A percentile compares a stretch with the other conserved stretches of the same genome.
Conservation (phyloP, 495 filamentous ascomycete genomes). For the Podospora pseudoanserina region DNA sequence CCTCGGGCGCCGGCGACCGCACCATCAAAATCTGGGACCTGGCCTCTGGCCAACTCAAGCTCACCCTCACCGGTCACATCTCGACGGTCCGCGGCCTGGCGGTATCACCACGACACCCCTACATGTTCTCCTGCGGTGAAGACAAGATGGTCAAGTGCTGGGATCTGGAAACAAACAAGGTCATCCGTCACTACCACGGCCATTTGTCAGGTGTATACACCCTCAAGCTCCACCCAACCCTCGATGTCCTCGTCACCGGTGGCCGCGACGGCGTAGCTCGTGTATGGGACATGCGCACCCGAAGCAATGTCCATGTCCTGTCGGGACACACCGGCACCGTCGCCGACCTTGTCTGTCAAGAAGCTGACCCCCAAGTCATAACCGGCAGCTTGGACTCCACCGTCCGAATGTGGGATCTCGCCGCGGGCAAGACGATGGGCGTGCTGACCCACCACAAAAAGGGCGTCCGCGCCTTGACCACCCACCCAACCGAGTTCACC, state of each 20-base stretch:
- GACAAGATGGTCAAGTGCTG: constrained; percentile 99
- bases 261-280: constrained; percentile 90
- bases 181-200: constrained; percentile 97
- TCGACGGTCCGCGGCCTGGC: constrained; percentile 92
- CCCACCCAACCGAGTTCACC: constrained; percentile 92
- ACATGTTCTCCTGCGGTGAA: constrained; percentile 95
- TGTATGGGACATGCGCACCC: constrained; percentile 98
- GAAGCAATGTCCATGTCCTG: constrained; percentile 92
- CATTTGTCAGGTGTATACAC: constrained; percentile 97
- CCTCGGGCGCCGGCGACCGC: constrained; percentile 89
- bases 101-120: constrained; percentile 90
- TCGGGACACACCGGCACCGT: constrained; percentile 87
- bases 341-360: constrained; percentile 85
- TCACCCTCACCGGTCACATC: constrained; percentile 96
- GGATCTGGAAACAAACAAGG: constrained; percentile 98
- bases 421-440: constrained; percentile 92
- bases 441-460: constrained; percentile 99
- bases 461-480: constrained; percentile 78
- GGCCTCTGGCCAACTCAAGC: constrained; percentile 71
- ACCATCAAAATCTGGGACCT: constrained; percentile 99
- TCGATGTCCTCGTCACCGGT: constrained; percentile 92
- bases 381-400: constrained; percentile 86
- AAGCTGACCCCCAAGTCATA: constrained; percentile 95
- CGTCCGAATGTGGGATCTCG: constrained; percentile 92
- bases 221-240: constrained; percentile 81